phyloP scores from a whole-genome alignment of 768 basidiomycete species.

The Leccinum obscurum region DNA sequence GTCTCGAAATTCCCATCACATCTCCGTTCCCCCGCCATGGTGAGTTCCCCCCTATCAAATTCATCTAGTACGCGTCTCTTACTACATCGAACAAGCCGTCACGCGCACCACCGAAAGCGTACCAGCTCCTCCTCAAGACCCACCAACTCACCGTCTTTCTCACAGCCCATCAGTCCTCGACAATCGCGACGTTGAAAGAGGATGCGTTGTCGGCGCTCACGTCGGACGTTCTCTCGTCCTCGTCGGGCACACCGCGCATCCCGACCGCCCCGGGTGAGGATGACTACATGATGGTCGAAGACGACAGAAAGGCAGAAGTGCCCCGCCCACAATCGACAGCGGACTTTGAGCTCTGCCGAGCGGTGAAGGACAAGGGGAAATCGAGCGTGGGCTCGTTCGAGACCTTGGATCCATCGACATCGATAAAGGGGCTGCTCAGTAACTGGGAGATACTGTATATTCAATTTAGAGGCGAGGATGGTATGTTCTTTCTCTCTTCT shows the following conservation, averaged over 20 bases:
- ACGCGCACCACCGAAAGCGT: slow-evolving; percentile 57
- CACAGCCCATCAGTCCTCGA: slow-evolving; percentile 52
- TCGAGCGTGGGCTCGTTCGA: slow-evolving; percentile 48
- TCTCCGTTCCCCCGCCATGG: slow-evolving; percentile 16
- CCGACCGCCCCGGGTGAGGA: slow-evolving; percentile 33
- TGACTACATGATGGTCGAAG: slow-evolving; percentile 22
- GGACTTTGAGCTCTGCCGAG: slow-evolving; percentile 68
- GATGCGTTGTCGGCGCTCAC: slow-evolving; percentile 63
- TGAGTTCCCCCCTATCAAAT: slow-evolving; percentile 7
- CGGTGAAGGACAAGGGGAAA: slow-evolving; percentile 50
- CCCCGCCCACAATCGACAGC: slow-evolving; percentile 37
- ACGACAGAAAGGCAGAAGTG: slow-evolving; percentile 20
- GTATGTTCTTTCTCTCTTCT: slow-evolving; percentile 34
- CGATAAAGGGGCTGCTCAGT: slow-evolving; percentile 50
- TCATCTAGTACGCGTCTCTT: background rate
- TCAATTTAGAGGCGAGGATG: slow-evolving; percentile 61
- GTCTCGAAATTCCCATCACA: slow-evolving; percentile 21
- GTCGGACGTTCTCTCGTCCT: slow-evolving; percentile 40
- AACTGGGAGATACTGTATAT: slow-evolving; percentile 73
- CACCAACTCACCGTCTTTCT: slow-evolving; percentile 69
- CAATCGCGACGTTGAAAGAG: slow-evolving; percentile 58
- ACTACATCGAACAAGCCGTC: slow-evolving; percentile 41
- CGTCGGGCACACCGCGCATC: slow-evolving; percentile 31
- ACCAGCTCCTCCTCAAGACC: slow-evolving; percentile 70
- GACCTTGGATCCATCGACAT: slow-evolving; percentile 40